These are phyloP conservation scores for Hypericum perforatum DNA, from an alignment of 345 rosid species.

Conservation along the genomic window DNA sequence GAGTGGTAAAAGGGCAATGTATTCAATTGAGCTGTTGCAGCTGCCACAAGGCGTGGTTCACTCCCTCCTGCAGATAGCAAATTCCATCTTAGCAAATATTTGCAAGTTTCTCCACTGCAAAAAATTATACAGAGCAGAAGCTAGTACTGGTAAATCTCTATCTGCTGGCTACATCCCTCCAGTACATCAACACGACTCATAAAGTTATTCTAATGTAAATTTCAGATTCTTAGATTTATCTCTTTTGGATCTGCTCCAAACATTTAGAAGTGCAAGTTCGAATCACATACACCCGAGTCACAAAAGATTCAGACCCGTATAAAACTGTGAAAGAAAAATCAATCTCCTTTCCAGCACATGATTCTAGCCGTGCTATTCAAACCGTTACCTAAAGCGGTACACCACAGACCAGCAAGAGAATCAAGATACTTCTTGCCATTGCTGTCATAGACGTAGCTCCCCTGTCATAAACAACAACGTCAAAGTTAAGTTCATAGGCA, in stretches of 20 bases:
- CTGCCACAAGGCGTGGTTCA: constrained; percentile 81
- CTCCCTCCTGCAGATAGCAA: constrained; percentile 58
- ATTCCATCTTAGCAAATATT: constrained; percentile 2
- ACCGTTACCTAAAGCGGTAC: constrained; percentile 74
- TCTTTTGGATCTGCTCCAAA: no score
- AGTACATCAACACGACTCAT: no score
- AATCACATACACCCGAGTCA: no score
- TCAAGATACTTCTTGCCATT: constrained; percentile 86
- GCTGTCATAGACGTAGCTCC: constrained; percentile 69
- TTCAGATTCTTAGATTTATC: no score
- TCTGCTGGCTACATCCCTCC: no score
- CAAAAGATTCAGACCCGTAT: no score
- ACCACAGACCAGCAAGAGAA: constrained; percentile 96
- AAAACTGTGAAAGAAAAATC: no score
- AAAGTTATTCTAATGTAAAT: no score
- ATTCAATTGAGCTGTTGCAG: constrained; percentile 66
- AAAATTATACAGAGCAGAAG: background rate
- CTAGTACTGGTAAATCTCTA: background rate
- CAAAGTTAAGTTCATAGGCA: constrained; percentile 2
- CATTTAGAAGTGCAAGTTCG: no score
- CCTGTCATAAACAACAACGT: constrained; percentile 34
- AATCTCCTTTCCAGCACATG: no score
- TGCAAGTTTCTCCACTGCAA: background rate
- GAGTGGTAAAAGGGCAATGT: constrained; percentile 92
- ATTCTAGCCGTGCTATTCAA: no score